Conservation (phyloP, 805 yeast species). For the Myxozyma vanderwaltii region DNA sequence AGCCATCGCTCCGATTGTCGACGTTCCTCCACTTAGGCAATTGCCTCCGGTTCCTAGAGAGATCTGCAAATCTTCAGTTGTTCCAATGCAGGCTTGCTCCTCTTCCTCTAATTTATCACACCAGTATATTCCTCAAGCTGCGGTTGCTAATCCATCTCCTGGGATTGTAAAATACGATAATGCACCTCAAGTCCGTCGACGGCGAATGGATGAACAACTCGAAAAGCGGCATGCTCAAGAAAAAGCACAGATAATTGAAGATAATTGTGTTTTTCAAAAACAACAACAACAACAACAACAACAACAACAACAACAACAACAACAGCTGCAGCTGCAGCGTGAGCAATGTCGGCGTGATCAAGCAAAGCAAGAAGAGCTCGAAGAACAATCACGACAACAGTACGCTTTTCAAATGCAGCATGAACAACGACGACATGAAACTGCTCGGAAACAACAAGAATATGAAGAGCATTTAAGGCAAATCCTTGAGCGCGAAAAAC, state of each 20-base stretch:
- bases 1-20: not conserved
- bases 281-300: not conserved
- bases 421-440: not conserved
- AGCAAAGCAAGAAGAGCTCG: no score
- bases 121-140: not conserved
- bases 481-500: slow-evolving; percentile 1
- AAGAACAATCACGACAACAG: no score
- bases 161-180: no score
- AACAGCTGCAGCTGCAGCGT: not conserved
- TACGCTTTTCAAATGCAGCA: not conserved
- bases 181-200: not conserved
- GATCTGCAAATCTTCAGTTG: not conserved
- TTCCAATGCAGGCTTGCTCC: not conserved
- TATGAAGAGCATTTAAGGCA: slow-evolving; percentile 3
- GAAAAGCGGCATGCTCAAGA: not conserved
- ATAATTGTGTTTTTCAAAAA: not conserved
- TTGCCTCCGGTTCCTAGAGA: not conserved
- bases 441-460: not conserved
- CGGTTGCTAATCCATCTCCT: no score
- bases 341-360: not conserved
- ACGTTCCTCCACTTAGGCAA: not conserved
- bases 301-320: not conserved
- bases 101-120: not conserved
- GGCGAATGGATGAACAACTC: no score
- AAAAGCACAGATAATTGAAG: not conserved